Evolutionary conservation across 768 basidiomycete species (phyloP).

Genomic region (Lactarius indigo): DNA sequence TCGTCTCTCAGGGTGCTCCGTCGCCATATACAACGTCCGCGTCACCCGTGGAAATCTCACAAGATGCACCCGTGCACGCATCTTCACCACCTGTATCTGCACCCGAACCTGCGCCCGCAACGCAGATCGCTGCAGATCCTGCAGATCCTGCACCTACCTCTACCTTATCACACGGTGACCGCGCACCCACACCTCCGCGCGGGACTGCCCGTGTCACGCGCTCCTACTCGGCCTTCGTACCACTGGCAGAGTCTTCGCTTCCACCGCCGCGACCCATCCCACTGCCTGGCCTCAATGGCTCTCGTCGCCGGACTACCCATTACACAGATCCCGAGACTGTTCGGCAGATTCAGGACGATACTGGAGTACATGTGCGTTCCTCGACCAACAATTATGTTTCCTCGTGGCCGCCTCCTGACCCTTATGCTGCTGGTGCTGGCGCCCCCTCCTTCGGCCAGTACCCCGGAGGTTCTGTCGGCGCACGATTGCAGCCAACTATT

Average conservation of each 20-base stretch:
- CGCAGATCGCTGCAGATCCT: not conserved
- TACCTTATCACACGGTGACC: not conserved
- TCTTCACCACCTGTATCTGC: not conserved
- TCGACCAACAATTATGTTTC: not conserved
- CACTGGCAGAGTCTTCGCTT: not conserved
- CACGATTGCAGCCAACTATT: conserved; percentile 14
- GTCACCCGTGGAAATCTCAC: not conserved
- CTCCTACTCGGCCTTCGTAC: not conserved
- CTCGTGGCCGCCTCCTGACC: conserved; percentile 4
- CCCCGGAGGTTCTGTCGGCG: not conserved
- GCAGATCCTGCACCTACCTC: not conserved
- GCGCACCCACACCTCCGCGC: conserved; percentile 1
- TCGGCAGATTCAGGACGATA: not conserved
- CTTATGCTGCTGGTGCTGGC: not conserved
- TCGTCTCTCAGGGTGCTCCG: not conserved
- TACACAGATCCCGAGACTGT: not conserved
- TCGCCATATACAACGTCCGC: not conserved
- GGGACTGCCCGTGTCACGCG: not conserved
- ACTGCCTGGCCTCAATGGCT: not conserved
- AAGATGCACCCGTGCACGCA: not conserved
- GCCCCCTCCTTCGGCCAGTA: not conserved
- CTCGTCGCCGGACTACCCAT: not conserved
- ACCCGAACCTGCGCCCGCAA: too few species aligned
- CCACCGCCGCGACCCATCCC: conserved; percentile 1
- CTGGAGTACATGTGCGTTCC: not conserved